Base-by-base conservation (phyloP, 148 eudicot species). In the Vaccinium darrowii region DNA sequence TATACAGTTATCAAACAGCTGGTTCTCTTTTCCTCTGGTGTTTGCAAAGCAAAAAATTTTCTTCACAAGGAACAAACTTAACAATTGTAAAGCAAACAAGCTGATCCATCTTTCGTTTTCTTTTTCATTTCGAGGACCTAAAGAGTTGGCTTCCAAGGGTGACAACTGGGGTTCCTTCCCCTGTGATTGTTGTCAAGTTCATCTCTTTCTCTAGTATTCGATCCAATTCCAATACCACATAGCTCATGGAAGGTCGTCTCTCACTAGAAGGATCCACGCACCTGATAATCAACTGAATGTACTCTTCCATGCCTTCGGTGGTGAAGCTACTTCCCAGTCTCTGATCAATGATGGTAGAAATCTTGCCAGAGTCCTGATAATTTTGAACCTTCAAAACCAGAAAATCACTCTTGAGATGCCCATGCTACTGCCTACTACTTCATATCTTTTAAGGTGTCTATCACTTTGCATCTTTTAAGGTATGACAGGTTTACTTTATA, bases 61-160 rank as follows among this genome's bases (percentile, higher is more conserved):
- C 54, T 82, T 83, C 84, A 82, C 88, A 90, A 86, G 84, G 87
- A 91, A 79, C 91, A 90, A 86, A 90, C 89, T 84, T 50, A 63
- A 73, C 76, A 57, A 39, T 80, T 77, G 16, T 2, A 62, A 33
- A 25, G 71, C 27, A 85, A 86, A 79, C 56, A 60, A 79, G 74
- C 56, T 72, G 65, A 79, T 67, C 73, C 63, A 52, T n/a, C 65
- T 56, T 79, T 30, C 1, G 50, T 74, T 77, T 67, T 80, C 14
- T 8, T 62, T 1, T 89, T 83, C 39, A 94, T 87, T 89, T 94
- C 78, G 89, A 89, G 83, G 94, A 88, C 91, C 91, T 93, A 82
- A 96, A 96, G 88, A 96, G 99, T 85, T 94, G 97, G 94, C 99
- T 96, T 87, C 98, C 99, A 67, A 94, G 98, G 80, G 93, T 93